Conservation (phyloP, 75 land plant species). For the Pseudotsuga menziesii region DNA sequence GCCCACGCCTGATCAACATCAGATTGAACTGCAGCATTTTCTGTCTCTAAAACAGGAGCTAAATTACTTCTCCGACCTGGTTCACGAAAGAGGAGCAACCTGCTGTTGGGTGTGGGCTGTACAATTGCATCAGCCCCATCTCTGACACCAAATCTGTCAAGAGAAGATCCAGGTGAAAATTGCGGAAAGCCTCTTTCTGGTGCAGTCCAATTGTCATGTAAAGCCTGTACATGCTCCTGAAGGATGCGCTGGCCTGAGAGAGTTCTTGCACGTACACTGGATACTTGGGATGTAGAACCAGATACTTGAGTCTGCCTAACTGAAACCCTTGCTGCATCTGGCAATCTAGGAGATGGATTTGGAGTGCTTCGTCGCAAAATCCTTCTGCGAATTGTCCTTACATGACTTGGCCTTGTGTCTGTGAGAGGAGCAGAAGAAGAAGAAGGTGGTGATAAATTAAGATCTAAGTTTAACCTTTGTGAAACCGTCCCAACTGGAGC, state of each 20-base stretch:
- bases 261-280: slow-evolving; percentile 54
- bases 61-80: slow-evolving; percentile 2
- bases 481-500: slow-evolving; percentile 8
- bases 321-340: slow-evolving; percentile 22
- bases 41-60: background rate
- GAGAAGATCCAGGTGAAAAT: slow-evolving; percentile 7
- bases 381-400: slow-evolving; percentile 3
- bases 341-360: slow-evolving; percentile 29
- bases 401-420: slow-evolving; percentile 3
- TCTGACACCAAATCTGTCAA: background rate
- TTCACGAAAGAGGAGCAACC: background rate
- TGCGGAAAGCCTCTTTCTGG: slow-evolving; percentile 22
- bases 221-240: slow-evolving; percentile 49
- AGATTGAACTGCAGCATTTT: background rate
- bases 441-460: slow-evolving; percentile 2
- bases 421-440: background rate
- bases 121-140: background rate
- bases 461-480: slow-evolving; percentile 18
- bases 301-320: background rate
- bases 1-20: slow-evolving; percentile 32
- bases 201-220: slow-evolving; percentile 33
- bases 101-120: background rate
- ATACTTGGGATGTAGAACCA: slow-evolving; percentile 31
- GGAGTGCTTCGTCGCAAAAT: slow-evolving; percentile 9
- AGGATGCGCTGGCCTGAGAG: slow-evolving; percentile 59